Base-by-base conservation (phyloP, 805 yeast species). In the Wickerhamiella nectarea region DNA sequence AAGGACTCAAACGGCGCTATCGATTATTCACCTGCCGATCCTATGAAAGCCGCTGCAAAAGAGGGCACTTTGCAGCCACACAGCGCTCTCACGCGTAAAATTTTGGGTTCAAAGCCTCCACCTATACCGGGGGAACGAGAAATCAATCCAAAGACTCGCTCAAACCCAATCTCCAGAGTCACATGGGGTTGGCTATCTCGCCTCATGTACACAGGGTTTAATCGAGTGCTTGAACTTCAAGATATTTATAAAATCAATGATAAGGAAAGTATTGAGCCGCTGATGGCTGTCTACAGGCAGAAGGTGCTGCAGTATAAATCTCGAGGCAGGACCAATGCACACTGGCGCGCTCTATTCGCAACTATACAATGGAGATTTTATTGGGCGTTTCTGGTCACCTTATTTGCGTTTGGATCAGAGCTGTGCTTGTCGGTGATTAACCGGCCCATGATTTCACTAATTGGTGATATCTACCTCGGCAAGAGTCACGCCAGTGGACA, bases 151-250 rank as follows among this genome's bases (percentile, higher is more conserved):
- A 53, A 54, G 24, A 29, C 36, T 9, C 26, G 49, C 3, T 63
- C 70, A 10, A 70, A 67, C 36, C 34, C 59, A 6, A 41, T 74
- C 9, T 66, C 69, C 15, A 56, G 57, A 46, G 25, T 66, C 0
- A 65, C 70, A 46, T 76, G 75, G 61, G 62, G 68, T 63, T 76
- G 81, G 80, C 52, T 76, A 44, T 48, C 54, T 20, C 77, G 79
- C 0, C 52, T 75, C 36, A 57, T 76, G 62, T 51, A 50, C 5
- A 46, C 50, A 1, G 59, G 61, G 10, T 55, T 39, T 26, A 43
- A 48, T 35, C 51, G 58, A 1, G 43, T 50, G 18, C 43, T 56
- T 4, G 57, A 52, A 24, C 35, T 46, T 26, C 50, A 52, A 24
- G 58, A 56, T 22, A 43, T 55, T 2, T 53, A 35, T 39, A 35